These are phyloP conservation scores for Apodospora peruviana DNA, from an alignment of 495 filamentous ascomycete species.

Conservation along the genomic window DNA sequence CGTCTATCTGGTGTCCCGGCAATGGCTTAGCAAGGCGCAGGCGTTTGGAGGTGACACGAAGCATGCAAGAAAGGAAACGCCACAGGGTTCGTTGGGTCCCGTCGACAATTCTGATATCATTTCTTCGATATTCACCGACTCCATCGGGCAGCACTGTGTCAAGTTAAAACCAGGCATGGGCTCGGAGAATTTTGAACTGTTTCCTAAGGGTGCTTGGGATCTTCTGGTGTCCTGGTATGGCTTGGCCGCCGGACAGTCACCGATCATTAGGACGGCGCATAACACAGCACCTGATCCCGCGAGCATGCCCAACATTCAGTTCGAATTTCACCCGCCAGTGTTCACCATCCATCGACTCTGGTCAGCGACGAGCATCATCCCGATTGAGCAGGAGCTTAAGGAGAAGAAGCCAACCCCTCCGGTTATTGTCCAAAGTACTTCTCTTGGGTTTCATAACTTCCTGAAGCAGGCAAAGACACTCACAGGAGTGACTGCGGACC, in stretches of 20 bases:
- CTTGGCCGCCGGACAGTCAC: conserved; percentile 58
- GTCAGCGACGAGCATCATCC: conserved; percentile 43
- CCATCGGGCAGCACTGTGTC: conserved; percentile 55
- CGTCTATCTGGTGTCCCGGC: conserved; percentile 70
- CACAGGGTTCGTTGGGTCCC: conserved; percentile 65
- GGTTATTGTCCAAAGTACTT: conserved; percentile 62
- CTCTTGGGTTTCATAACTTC: conserved; percentile 63
- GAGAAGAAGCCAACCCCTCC: conserved; percentile 51
- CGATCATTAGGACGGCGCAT: conserved; percentile 71
- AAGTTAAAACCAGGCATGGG: conserved; percentile 70
- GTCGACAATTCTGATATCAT: conserved; percentile 81
- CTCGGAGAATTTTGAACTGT: conserved; percentile 65
- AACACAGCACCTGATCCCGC: conserved; percentile 58
- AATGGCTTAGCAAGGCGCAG: conserved; percentile 73
- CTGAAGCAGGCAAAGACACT: conserved; percentile 64
- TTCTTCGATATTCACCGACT: conserved; percentile 40
- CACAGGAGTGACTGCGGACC: conserved; percentile 55
- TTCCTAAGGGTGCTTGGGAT: conserved; percentile 77
- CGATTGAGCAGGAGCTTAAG: conserved; percentile 55
- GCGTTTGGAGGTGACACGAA: conserved; percentile 54
- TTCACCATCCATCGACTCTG: conserved; percentile 80
- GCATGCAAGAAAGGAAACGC: conserved; percentile 53
- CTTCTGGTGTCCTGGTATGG: conserved; percentile 79
- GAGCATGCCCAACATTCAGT: conserved; percentile 61
- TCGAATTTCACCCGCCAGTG: conserved; percentile 79